Evolutionary conservation across 805 yeast genomes (phyloP), one percentile per base, ranked within the genome.

Genomic region (Candida ovalis): DNA sequence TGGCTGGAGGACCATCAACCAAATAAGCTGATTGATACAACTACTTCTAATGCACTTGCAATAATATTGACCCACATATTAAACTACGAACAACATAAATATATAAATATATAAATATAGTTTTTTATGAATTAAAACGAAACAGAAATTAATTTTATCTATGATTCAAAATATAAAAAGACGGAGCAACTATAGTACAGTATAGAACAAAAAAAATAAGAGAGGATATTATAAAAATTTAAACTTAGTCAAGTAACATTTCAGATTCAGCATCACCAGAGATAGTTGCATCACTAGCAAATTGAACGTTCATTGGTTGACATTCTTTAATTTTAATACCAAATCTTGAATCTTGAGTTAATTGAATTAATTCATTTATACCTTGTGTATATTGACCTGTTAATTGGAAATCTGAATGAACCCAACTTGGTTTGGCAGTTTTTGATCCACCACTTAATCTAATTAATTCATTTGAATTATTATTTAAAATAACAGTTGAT

Each of bases 371-470:
- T 51, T 80, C 77, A 52, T 72, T 63, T 40, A 82, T 74, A 47
- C 78, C 77, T 47, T 74, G 72, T 9, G 58, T 55, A 27, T 54
- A 73, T 6, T 72, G 69, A 41, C 78, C 80, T 27, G 74, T 66
- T 47, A 92, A 68, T 66, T 84, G 84, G 69, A 73, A 82, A 38
- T 78, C 72, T 24, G 96, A 88, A 64, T 91, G 97, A 40, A 87
- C 85, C 94, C 96, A 94, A 56, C 88, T 80, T 58, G 97, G 91
- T 50, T 78, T 76, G 45, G 82, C 76, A 23, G 84, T 74, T 58
- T 76, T 74, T 35, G 73, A 66, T 42, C 96, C 96, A 42, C 97
- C 97, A 24, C 92, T 80, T 54, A 92, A 75, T 64, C 96, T 79
- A 48, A 91, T 67, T 17, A 86, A 71, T 65, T 87, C 94, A 12